Evolutionary conservation across 352 stramenopile genomes (phyloP), one percentile per base, ranked within the genome.

Genomic region (Ophiocytium majus): DNA sequence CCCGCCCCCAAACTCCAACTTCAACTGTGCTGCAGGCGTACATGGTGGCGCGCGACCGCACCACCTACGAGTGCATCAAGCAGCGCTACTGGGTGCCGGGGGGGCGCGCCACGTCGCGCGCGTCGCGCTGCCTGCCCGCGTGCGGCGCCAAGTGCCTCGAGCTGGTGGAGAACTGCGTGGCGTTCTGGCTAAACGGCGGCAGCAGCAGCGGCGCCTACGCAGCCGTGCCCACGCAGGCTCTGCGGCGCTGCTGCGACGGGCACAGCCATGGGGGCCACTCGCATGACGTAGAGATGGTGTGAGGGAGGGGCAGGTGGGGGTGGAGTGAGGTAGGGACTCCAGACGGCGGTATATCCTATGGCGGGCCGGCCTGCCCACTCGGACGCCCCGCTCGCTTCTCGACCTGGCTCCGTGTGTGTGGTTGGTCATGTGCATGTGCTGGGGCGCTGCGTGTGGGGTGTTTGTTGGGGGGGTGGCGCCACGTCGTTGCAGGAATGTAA

Each of bases 61-160:
- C 85, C 0, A 89, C 85, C 10, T 89, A 89, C 80, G 85, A 89
- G 64, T 83, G 74, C 71, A 87, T 89, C 35, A 89, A 89, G 82
- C 66, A 81, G 10, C 76, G 85, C 17, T 57, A 81, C n/a, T 89
- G 81, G 85, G 85, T 89, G 36, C 76, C 34, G 50, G 64, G 34
- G 5, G 64, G 31, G 5, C 5, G 5, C 5, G 64, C 64, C 5
- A 17, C 5, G 34, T 5, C 5, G 64, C 31, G 34, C 31, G 5
- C 43, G 34, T 5, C 5, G 64, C 31, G 34, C 31, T 76, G 64
- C 64, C 34, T 76, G 17, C 64, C 64, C 5, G 5, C 5, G 64
- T n/a, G n/a, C n/a, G n/a, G n/a, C n/a, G n/a, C n/a, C n/a, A n/a
- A n/a, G n/a, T n/a, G n/a, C n/a, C n/a, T n/a, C n/a, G 5, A 17